Percentiles rank a stretch among this genome's conserved stretches.
phyloP scores from a whole-genome alignment of 345 rosid species.

The Pistacia atlantica region DNA sequence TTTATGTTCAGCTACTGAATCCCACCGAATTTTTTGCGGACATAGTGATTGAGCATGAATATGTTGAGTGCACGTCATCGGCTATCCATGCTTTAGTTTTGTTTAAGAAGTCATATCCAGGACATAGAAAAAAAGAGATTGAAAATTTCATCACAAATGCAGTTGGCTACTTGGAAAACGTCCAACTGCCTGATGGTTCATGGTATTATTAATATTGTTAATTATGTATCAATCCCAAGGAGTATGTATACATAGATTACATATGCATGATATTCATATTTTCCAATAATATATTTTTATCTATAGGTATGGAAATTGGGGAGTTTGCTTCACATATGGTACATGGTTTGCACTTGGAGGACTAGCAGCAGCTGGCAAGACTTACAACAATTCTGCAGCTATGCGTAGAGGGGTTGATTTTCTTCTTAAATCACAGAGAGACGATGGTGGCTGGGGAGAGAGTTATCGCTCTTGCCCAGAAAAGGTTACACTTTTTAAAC shows the following conservation, averaged over 20 bases:
- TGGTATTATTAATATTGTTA: conserved; percentile 23
- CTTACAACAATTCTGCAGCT: conserved; percentile 31
- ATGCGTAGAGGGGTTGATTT: conserved; percentile 47
- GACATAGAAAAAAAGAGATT: conserved; percentile 47
- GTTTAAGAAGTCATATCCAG: conserved; percentile 49
- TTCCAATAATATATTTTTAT: neutral
- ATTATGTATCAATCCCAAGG: too few species aligned
- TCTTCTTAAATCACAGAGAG: conserved; percentile 40
- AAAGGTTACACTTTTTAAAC: conserved; percentile 28
- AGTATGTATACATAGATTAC: too few species aligned
- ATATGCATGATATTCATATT: too few species aligned
- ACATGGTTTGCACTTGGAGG: conserved; percentile 56
- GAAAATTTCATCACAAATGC: conserved; percentile 39
- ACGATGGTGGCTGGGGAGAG: conserved; percentile 67
- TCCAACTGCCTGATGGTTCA: conserved; percentile 50
- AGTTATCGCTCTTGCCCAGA: conserved; percentile 53
- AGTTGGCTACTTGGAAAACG: conserved; percentile 32
- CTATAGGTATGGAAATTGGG: conserved; percentile 55
- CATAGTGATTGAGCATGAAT: conserved; percentile 46
- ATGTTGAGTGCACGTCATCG: conserved; percentile 56
- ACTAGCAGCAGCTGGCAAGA: conserved; percentile 49
- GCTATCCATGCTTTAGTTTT: conserved; percentile 41
- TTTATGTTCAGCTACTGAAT: conserved; percentile 34
- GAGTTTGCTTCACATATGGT: conserved; percentile 52
- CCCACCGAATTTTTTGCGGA: conserved; percentile 51